Conservation (phyloP, 2,329 filamentous ascomycete species). For the Stromatinia cepivora region DNA sequence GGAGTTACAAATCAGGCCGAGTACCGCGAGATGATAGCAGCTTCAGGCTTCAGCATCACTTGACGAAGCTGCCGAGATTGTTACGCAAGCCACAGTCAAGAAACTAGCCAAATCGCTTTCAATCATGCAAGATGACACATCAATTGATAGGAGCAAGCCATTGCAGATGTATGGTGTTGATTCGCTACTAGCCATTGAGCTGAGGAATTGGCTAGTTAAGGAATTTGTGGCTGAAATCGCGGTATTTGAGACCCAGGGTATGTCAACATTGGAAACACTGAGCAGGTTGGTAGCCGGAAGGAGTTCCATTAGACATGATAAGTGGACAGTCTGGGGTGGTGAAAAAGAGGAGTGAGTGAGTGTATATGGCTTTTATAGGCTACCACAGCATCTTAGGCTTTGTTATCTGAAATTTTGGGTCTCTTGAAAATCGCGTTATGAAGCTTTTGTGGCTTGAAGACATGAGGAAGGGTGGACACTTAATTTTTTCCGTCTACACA, state of each 20-base stretch:
- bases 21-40: not conserved
- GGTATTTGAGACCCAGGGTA: not conserved
- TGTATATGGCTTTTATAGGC: too few species aligned
- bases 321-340: not conserved
- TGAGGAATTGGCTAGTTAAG: constrained; percentile 44
- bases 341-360: not conserved
- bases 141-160: constrained; percentile 43
- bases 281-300: not conserved
- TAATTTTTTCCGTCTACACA: too few species aligned
- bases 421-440: too few species aligned
- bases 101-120: constrained; percentile 46
- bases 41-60: not conserved
- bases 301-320: not conserved
- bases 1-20: not conserved
- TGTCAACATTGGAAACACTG: not conserved
- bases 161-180: constrained; percentile 46
- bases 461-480: too few species aligned
- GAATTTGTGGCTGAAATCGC: not conserved
- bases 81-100: constrained; percentile 42
- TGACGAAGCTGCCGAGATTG: not conserved
- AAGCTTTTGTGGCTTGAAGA: too few species aligned
- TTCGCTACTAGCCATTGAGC: constrained; percentile 27
- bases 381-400: too few species aligned
- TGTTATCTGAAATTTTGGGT: too few species aligned
- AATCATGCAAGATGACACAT: constrained; percentile 44